These are phyloP conservation scores for Crucibulum laeve DNA, from an alignment of 768 basidiomycete genomes.

Conservation along the genomic window DNA sequence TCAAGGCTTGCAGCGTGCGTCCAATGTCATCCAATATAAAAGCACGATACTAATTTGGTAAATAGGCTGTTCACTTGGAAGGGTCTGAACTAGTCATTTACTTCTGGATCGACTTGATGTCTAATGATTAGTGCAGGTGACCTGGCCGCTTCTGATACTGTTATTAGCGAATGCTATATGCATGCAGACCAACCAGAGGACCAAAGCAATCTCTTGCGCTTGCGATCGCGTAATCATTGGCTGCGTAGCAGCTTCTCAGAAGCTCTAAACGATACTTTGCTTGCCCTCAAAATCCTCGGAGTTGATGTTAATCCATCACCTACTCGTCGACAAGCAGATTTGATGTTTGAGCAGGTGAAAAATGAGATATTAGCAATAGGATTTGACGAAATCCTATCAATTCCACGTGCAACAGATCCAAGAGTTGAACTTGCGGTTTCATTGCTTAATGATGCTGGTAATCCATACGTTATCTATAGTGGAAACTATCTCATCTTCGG, in stretches of 20 bases:
- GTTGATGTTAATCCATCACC: slow-evolving; percentile 56
- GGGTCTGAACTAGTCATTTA: slow-evolving; percentile 26
- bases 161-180: slow-evolving; percentile 50
- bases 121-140: slow-evolving; percentile 36
- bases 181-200: slow-evolving; percentile 49
- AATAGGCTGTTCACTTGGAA: slow-evolving; percentile 61
- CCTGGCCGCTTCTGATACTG: slow-evolving; percentile 43
- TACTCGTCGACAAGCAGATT: slow-evolving; percentile 48
- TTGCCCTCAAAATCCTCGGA: slow-evolving; percentile 57
- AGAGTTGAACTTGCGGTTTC: slow-evolving; percentile 60
- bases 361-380: slow-evolving; percentile 68
- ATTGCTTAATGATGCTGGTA: slow-evolving; percentile 67
- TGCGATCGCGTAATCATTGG: slow-evolving; percentile 64
- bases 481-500: not conserved
- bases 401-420: slow-evolving; percentile 57
- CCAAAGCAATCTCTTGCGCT: slow-evolving; percentile 48
- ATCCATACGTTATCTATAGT: not conserved
- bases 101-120: not conserved
- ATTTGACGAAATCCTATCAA: slow-evolving; percentile 60
- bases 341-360: slow-evolving; percentile 68
- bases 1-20: slow-evolving; percentile 61
- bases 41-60: not conserved
- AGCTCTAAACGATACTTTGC: slow-evolving; percentile 54
- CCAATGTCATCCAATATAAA: not conserved
- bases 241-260: slow-evolving; percentile 50